Evolutionary conservation across 78 protist species (phyloP).

Genomic region (Parvularia atlantis): DNA sequence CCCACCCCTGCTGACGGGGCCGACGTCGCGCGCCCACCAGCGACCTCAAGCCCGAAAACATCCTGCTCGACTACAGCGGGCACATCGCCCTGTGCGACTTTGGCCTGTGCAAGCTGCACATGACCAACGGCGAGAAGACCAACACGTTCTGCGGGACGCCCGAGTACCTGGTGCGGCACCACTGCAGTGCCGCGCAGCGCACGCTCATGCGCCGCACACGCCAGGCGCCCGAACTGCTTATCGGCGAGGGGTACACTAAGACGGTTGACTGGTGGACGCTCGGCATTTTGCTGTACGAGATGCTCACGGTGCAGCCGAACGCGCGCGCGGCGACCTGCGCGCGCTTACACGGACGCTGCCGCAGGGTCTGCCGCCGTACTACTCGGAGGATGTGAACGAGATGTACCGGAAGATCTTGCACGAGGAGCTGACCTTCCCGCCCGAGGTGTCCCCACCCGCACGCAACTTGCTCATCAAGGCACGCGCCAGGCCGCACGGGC

Average conservation of each 20-base stretch:
- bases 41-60: conserved; percentile 75
- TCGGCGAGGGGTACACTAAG: conserved; percentile 34
- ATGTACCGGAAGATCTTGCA: conserved; percentile 64
- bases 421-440: conserved; percentile 13
- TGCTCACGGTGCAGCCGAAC: conserved; percentile 18
- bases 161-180: conserved; percentile 68
- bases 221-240: conserved; percentile 39
- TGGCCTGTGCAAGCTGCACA: conserved; percentile 65
- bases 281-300: conserved; percentile 68
- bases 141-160: conserved; percentile 85
- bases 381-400: conserved; percentile 33
- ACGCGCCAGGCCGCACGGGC: too few species aligned
- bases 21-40: too few species aligned
- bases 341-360: too few species aligned
- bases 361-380: conserved; percentile 71
- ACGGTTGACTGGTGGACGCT: conserved; percentile 79
- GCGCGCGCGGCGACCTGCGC: too few species aligned
- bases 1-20: too few species aligned
- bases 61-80: conserved; percentile 63
- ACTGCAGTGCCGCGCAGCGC: too few species aligned
- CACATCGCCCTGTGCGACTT: conserved; percentile 86
- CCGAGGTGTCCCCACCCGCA: not conserved
- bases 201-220: too few species aligned
- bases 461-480: conserved; percentile 20
- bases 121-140: conserved; percentile 25